Evolutionary conservation across 1,284 basidiomycete genomes (phyloP).

Genomic region (Apiotrichum montevideense): DNA sequence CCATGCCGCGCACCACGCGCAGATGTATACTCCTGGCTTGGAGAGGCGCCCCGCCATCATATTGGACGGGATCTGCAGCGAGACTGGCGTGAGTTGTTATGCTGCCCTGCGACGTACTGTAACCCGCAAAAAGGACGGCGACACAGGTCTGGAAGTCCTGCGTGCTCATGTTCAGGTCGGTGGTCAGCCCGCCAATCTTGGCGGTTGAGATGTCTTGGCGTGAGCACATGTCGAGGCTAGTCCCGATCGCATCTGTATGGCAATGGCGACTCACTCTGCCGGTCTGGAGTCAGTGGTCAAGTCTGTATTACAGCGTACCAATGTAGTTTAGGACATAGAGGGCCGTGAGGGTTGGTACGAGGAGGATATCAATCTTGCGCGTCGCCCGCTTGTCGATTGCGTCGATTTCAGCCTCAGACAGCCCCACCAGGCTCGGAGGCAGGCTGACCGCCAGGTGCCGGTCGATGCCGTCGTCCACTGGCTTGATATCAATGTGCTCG

Average conservation of each 20-base stretch:
- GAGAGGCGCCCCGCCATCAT: slow-evolving; percentile 27
- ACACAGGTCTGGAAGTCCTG: slow-evolving; percentile 27
- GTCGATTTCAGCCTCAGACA: slow-evolving; percentile 25
- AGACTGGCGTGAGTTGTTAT: slow-evolving; percentile 18
- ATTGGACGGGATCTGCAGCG: slow-evolving; percentile 43
- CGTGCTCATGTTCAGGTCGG: slow-evolving; percentile 13
- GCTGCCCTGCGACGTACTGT: slow-evolving; percentile 12
- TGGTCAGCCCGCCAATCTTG: slow-evolving; percentile 15
- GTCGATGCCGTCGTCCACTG: slow-evolving; percentile 1
- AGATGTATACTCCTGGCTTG: slow-evolving; percentile 35
- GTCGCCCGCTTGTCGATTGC: slow-evolving; percentile 20
- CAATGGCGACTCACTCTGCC: background rate
- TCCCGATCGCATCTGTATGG: too few relatives aligned
- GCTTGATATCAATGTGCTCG: too few relatives aligned
- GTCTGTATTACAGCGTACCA: background rate
- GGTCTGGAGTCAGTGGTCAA: background rate
- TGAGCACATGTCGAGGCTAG: too few relatives aligned
- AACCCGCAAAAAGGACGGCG: slow-evolving; percentile 22
- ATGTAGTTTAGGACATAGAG: slow-evolving; percentile 5
- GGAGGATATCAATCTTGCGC: slow-evolving; percentile 17
- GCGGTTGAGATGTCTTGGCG: slow-evolving; percentile 8
- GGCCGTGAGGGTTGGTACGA: slow-evolving; percentile 9
- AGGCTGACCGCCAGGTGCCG: slow-evolving; percentile 10
- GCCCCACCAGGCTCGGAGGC: slow-evolving; percentile 23
- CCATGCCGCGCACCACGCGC: slow-evolving; percentile 28